Conservation (phyloP, 2,329 filamentous ascomycete species). For the Ascochyta rabiei region DNA sequence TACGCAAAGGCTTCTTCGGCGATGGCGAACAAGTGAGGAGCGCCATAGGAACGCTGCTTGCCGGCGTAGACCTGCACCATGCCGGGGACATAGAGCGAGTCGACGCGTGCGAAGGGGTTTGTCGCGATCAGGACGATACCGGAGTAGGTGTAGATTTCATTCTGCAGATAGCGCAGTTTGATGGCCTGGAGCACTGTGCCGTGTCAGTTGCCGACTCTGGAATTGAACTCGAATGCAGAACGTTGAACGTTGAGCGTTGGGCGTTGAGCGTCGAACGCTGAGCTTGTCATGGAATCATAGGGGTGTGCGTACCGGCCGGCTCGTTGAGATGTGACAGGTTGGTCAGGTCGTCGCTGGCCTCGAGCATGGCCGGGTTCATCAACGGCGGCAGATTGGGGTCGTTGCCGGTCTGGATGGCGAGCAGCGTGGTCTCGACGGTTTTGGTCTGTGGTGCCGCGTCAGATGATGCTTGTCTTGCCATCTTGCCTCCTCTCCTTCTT, state of each 20-base stretch:
- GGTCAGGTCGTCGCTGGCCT: slow-evolving; percentile 97
- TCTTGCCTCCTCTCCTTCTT: not conserved
- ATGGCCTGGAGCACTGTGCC: slow-evolving; percentile 90
- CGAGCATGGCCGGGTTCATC: slow-evolving; percentile 98
- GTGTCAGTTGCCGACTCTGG: slow-evolving; percentile 27
- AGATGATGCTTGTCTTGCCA: slow-evolving; percentile 14
- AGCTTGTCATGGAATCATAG: not conserved
- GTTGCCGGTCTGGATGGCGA: slow-evolving; percentile 77
- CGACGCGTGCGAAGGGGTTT: slow-evolving; percentile 95
- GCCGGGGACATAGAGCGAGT: slow-evolving; percentile 96
- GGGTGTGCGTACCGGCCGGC: slow-evolving; percentile 75
- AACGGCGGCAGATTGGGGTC: slow-evolving; percentile 83
- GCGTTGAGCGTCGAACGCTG: slow-evolving; percentile 2
- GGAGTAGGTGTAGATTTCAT: slow-evolving; percentile 99
- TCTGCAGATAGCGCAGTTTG: slow-evolving; percentile 93
- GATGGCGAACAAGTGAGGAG: slow-evolving; percentile 97
- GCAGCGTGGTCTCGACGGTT: slow-evolving; percentile 75
- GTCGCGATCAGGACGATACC: slow-evolving; percentile 98
- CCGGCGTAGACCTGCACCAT: slow-evolving; percentile 99
- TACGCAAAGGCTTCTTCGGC: slow-evolving; percentile 98
- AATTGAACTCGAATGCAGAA: too few species aligned
- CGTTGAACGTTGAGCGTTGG: slow-evolving; percentile 6
- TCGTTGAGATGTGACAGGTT: slow-evolving; percentile 98
- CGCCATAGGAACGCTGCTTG: slow-evolving; percentile 94
- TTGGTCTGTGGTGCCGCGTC: slow-evolving; percentile 65